Percentiles rank a stretch among this genome's conserved stretches.
phyloP scores from a whole-genome alignment of 345 rosid species.

The Eucalyptus pauciflora region DNA sequence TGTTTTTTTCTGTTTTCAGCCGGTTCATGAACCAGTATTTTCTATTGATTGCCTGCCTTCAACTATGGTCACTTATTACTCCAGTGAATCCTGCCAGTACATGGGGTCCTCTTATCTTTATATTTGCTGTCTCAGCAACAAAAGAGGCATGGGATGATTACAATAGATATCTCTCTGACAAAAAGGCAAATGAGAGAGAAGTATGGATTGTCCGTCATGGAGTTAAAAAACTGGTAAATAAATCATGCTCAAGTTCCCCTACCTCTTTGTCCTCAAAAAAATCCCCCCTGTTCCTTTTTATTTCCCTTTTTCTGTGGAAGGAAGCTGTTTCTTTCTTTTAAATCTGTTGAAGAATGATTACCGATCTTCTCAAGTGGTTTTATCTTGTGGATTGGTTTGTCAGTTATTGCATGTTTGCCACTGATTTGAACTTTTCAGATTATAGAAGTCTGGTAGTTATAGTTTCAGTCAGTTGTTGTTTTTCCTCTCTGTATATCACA shows the following conservation, averaged over 20 bases:
- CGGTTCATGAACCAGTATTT: slow-evolving; percentile 99
- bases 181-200: slow-evolving; percentile 93
- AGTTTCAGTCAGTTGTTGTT: background rate
- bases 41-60: slow-evolving; percentile 98
- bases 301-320: background rate
- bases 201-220: slow-evolving; percentile 87
- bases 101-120: slow-evolving; percentile 95
- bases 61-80: slow-evolving; percentile 97
- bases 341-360: background rate
- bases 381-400: background rate
- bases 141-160: slow-evolving; percentile 99
- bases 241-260: background rate
- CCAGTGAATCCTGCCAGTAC: slow-evolving; percentile 99
- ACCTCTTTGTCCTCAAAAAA: background rate
- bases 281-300: background rate
- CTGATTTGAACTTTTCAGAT: background rate
- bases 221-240: slow-evolving; percentile 64
- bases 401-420: background rate
- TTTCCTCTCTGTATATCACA: background rate
- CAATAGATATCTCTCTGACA: slow-evolving; percentile 86
- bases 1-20: slow-evolving; percentile 35
- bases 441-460: background rate
- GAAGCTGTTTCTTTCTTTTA: background rate
- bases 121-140: slow-evolving; percentile 91
- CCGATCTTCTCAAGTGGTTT: background rate